Evolutionary conservation across 257 asterid species (phyloP), one percentile per base, ranked within the genome.

Genomic region (Solanum peruvianum): DNA sequence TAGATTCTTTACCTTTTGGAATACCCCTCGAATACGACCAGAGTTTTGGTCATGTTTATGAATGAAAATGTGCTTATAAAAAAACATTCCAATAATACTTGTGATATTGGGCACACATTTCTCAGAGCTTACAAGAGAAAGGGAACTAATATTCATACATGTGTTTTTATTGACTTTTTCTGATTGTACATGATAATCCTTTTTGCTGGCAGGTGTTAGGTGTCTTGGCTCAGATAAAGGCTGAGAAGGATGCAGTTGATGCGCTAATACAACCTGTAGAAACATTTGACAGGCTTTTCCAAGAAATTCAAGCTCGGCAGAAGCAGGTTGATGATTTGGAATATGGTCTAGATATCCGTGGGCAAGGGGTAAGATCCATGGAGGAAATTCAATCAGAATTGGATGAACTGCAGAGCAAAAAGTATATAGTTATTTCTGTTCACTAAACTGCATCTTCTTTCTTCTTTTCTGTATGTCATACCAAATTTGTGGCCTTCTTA

Each of bases 191-290:
- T 49, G 39, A 81, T 81, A 81, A 69, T 64, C 47, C 56, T 45
- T 88, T 64, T 86, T 86, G 71, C 85, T 84, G 86, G 86, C 94
- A 97, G 99, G 93, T 94, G 81, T 89, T 96, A 64, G 98, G 98
- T 84, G 99, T 94, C 86, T 89, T 95, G 90, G 99, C 96, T 90
- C 99, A 96, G 92, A 86, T 97, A 67, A 95, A 95, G 89, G 91
- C 95, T 41, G 99, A 97, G 88, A 97, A 97, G 88, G 98, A 90
- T 89, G 87, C 93, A 27, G 93, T 96, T 83, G 99, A 97, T 87
- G 94, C 91, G 31, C 90, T 97, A 92, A 84, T 92, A 73, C 96
- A 90, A 90, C 99, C 99, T 87, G 94, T 93, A 69, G 99, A 95
- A 92, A 94, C 92, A 77, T 96, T 97, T 89, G 97, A 97, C 88